phyloP scores from a whole-genome alignment of 257 asterid genomes.

The Plectranthus barbatus region DNA sequence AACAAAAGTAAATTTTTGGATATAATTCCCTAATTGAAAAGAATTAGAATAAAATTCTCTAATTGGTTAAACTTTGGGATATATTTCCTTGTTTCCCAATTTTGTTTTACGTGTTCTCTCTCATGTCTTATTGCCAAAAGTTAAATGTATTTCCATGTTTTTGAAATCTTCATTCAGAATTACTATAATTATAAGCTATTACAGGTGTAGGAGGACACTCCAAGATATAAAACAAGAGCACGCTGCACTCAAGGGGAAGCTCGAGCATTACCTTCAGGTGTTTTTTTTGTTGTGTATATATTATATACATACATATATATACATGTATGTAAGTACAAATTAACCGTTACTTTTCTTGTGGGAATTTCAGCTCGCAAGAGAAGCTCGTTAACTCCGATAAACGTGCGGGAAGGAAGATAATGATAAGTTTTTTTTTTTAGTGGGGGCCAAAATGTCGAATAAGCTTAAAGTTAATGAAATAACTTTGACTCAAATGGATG shows the following conservation, averaged over 20 bases:
- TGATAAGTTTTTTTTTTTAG: background rate
- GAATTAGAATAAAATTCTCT: too few species aligned
- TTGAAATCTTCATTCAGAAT: background rate
- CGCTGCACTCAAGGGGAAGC: conserved; percentile 48
- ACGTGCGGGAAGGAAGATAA: conserved; percentile 1
- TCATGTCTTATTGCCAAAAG: background rate
- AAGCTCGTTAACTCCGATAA: conserved; percentile 20
- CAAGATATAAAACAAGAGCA: conserved; percentile 61
- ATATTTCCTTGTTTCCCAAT: too few species aligned
- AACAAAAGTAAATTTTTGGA: too few species aligned
- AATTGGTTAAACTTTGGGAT: too few species aligned
- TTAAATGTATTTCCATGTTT: background rate
- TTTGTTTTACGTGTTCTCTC: too few species aligned
- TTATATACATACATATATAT: background rate
- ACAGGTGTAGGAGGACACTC: conserved; percentile 59
- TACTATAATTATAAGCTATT: background rate
- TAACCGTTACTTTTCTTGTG: background rate
- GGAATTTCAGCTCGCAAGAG: conserved; percentile 34
- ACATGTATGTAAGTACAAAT: background rate
- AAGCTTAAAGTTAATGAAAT: background rate
- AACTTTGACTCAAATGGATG: conserved; percentile 1
- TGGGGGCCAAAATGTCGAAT: background rate
- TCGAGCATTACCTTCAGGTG: conserved; percentile 69
- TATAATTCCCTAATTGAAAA: too few species aligned
- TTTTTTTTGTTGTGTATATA: background rate